Evolutionary conservation across 305 asterid species (phyloP).

Genomic region (Rubia peregrina): DNA sequence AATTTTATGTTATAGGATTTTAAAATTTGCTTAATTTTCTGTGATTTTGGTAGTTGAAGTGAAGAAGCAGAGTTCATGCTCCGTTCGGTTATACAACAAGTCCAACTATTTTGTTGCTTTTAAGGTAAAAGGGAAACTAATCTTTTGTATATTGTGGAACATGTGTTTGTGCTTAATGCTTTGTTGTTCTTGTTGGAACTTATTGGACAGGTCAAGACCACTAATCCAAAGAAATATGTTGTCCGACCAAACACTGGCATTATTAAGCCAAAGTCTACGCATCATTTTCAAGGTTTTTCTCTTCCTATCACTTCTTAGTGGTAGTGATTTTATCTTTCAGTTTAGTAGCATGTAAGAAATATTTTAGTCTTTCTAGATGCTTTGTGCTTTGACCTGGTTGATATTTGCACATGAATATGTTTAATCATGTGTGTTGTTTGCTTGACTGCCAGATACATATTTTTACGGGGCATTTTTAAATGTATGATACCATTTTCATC

Average conservation of each 20-base stretch:
- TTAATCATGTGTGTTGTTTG: neutral
- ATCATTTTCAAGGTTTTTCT: constrained; percentile 25
- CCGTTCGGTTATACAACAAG: constrained; percentile 62
- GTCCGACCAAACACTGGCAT: constrained; percentile 38
- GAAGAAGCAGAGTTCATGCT: constrained; percentile 82
- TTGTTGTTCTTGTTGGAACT: neutral
- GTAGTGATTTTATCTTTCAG: neutral
- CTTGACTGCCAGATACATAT: neutral
- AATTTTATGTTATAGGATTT: neutral
- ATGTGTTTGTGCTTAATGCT: neutral
- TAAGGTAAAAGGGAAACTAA: constrained; percentile 44
- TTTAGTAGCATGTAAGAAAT: neutral
- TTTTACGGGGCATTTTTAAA: neutral
- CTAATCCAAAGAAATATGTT: constrained; percentile 39
- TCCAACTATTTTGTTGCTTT: constrained; percentile 64
- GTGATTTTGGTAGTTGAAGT: constrained; percentile 47
- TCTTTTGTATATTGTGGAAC: neutral
- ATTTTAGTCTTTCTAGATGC: neutral
- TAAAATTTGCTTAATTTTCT: constrained; percentile 11
- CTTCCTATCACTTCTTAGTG: neutral
- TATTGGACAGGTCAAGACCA: constrained; percentile 39
- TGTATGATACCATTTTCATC: neutral
- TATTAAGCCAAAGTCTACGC: constrained; percentile 28
- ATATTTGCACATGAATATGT: neutral
- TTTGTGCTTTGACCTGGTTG: neutral